phyloP scores from a whole-genome alignment of 192 early-diverging fungal species.

The Coemansia sp. region DNA sequence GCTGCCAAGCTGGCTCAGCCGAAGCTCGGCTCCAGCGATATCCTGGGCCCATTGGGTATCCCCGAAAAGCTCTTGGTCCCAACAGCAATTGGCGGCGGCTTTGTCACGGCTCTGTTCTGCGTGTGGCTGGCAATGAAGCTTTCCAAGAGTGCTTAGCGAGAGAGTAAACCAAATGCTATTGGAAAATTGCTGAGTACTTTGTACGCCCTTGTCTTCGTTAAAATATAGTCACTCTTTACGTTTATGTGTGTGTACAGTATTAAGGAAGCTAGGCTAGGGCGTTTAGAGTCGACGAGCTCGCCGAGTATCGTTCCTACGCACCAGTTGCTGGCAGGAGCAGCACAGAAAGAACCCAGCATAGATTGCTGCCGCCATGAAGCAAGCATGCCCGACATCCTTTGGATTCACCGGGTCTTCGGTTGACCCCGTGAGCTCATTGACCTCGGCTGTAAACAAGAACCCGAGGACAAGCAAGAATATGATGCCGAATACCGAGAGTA shows the following conservation, averaged over 20 bases:
- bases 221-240: no score
- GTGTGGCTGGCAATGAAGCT: slow-evolving; percentile 51
- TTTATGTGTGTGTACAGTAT: no score
- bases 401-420: slow-evolving; percentile 52
- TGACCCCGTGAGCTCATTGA: slow-evolving; percentile 49
- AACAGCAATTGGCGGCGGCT: slow-evolving; percentile 51
- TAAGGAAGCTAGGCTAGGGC: no score
- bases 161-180: no score
- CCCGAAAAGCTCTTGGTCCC: slow-evolving; percentile 52
- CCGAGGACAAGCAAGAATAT: slow-evolving; percentile 50
- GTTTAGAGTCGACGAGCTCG: slow-evolving; percentile 47
- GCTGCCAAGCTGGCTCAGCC: neutral
- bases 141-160: no score
- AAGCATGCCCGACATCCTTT: slow-evolving; percentile 51
- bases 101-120: slow-evolving; percentile 50
- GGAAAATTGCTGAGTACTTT: no score
- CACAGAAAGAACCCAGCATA: slow-evolving; percentile 49
- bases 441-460: slow-evolving; percentile 49
- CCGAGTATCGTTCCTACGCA: slow-evolving; percentile 34
- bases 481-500: slow-evolving; percentile 52
- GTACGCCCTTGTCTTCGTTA: neutral
- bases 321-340: slow-evolving; percentile 52
- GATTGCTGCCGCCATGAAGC: slow-evolving; percentile 49
- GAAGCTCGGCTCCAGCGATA: neutral
- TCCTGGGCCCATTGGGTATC: slow-evolving; percentile 32